Base-by-base conservation (phyloP, 2,329 filamentous ascomycete genomes). In the Akanthomyces uredinophilus region DNA sequence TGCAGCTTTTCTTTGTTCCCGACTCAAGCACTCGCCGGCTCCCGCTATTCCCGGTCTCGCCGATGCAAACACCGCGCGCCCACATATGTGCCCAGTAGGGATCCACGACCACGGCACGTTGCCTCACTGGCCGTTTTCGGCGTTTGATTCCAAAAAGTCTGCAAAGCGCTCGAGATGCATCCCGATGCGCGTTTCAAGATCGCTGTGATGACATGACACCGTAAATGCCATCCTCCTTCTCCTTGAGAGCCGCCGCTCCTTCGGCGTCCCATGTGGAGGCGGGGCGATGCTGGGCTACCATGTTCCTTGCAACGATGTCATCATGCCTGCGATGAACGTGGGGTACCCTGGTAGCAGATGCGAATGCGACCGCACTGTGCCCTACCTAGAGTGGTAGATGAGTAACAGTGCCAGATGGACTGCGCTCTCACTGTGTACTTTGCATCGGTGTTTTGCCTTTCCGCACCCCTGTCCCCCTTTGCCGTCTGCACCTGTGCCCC, bases 31-130 rank as follows among this genome's bases (percentile, higher is more conserved):
- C 29, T 47, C 14, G 35, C 3, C 29, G 27, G 54, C 43, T 50
- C 32, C 44, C 55, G 35, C 20, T 50, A 41, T 58, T 50, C 44
- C 55, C 55, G 55, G 55, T 11, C 29, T 37, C 55, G 16, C 55
- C 55, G 55, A 49, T 49, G 43, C 18, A 49, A 41, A 50, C 44
- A 16, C 55, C 32, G 16, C 14, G 10, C 52, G 7, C 27, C 22
- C 37, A 16, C 37, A 18, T 47, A 5, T 37, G 29, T 49, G 44
- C 32, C 41, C 55, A 58, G 32, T 58, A 8, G 32, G 53, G 14
- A 50, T 24, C 44, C 16, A 5, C 22, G 13, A 8, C 46, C 44
- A 50, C 35, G 22, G 44, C 55, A 58, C 55, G 55, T 50, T 58
- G 20, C 8, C 44, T 22, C 14, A 13, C 16, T 54, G 53, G 53